Evolutionary conservation across 2,329 filamentous ascomycete species (phyloP).

Genomic region (Penicillium rolfsii): DNA sequence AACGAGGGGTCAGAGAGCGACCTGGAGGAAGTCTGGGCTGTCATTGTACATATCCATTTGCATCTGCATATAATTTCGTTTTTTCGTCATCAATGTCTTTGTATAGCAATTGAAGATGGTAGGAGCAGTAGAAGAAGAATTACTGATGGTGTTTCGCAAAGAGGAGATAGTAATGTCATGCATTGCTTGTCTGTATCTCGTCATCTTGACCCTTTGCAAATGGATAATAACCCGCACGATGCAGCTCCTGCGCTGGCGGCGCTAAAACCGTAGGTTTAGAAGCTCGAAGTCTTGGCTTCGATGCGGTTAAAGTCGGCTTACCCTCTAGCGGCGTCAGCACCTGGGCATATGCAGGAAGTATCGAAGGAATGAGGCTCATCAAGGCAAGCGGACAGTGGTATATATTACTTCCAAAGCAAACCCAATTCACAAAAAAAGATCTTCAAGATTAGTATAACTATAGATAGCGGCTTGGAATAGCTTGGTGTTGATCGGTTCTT

Average conservation of each 20-base stretch:
- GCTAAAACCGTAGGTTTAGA: too few species aligned
- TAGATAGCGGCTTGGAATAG: background rate
- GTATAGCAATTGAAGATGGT: too few species aligned
- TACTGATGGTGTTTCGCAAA: too few species aligned
- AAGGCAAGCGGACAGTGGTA: too few species aligned
- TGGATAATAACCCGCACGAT: too few species aligned
- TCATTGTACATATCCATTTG: background rate
- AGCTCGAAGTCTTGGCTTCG: background rate
- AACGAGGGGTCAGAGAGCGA: background rate
- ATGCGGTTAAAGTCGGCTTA: background rate
- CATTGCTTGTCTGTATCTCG: too few species aligned
- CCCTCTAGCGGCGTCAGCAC: background rate
- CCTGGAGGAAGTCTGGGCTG: background rate
- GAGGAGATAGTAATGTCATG: too few species aligned
- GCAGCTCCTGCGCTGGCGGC: too few species aligned
- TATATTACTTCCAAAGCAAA: background rate
- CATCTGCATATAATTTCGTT: background rate
- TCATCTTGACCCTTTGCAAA: too few species aligned
- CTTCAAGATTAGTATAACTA: background rate
- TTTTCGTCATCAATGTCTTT: background rate
- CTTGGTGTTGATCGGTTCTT: background rate
- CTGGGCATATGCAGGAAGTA: background rate
- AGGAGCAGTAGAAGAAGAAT: too few species aligned
- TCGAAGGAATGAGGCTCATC: background rate
- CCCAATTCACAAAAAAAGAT: background rate